These are phyloP conservation scores for Torulaspora globosa DNA, from an alignment of 1,139 yeast genomes.

Conservation along the genomic window DNA sequence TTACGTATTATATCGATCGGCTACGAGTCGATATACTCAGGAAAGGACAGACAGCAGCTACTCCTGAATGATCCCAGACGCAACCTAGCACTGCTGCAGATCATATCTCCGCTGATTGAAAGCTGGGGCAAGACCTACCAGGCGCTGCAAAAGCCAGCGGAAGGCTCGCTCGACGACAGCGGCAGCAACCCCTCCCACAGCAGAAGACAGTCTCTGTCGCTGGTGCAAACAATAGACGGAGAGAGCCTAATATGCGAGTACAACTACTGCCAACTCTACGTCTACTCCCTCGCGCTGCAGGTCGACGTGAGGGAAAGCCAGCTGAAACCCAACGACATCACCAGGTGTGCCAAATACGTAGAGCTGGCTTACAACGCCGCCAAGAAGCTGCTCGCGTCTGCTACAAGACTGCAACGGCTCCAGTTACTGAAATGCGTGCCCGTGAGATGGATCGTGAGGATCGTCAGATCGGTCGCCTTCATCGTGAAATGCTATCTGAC, in stretches of 20 bases:
- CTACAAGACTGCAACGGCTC: conserved; percentile 63
- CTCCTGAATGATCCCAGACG: conserved; percentile 49
- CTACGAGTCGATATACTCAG: conserved; percentile 75
- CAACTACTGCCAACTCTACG: conserved; percentile 76
- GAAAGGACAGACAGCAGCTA: conserved; percentile 36
- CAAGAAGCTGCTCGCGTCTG: conserved; percentile 68
- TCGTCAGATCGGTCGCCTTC: conserved; percentile 88
- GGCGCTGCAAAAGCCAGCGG: conserved; percentile 49
- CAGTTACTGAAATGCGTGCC: conserved; percentile 74
- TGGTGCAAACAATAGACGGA: conserved; percentile 50
- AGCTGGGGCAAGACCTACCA: conserved; percentile 71
- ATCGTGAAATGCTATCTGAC: conserved; percentile 79
- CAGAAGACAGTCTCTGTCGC: conserved; percentile 37
- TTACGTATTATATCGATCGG: conserved; percentile 77
- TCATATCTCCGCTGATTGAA: conserved; percentile 70
- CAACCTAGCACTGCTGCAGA: conserved; percentile 64
- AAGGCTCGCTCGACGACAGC: conserved; percentile 11
- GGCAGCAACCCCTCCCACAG: conserved; percentile 28
- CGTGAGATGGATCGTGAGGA: conserved; percentile 82
- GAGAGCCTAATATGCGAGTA: conserved; percentile 78
- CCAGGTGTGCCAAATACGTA: conserved; percentile 71
- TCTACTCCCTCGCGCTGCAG: conserved; percentile 74
- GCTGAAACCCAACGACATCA: conserved; percentile 62
- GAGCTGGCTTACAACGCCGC: conserved; percentile 84
- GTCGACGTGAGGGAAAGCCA: conserved; percentile 39